Base-by-base conservation (phyloP, 371 early-diverging fungal genomes). In the Rhizopus microsporus region DNA sequence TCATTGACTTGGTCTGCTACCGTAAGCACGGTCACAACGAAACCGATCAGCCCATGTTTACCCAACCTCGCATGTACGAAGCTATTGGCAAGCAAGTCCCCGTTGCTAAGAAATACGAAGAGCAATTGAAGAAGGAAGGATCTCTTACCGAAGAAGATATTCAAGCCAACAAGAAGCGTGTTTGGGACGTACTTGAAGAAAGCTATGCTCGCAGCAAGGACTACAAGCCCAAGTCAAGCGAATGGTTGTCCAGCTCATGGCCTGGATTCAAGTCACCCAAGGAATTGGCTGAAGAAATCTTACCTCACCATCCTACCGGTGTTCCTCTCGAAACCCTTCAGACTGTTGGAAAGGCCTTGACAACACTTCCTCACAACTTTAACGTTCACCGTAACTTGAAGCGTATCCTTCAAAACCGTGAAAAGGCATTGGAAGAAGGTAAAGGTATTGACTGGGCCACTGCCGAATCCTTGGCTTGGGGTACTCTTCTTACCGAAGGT, bases 21-120 rank as follows among this genome's bases (percentile, higher is more conserved):
- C 89, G 98, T 60, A 90, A 92, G 67, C 90, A 96, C 57, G 98
- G 98, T 45, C 98, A 98, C 89, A 98, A 98, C 79, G 98, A 98
- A 80, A 91, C 93, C 37, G 98, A 98, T 79, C 95, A 97, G 77
- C 98, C 98, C 49, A 88, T 87, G 67, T 98, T 98, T 82, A 98
- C 98, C 15, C 98, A 98, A 75, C 98, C 98, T 44, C 82, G 85
- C 65, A 97, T 98, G 98, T 98, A 98, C 81, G 75, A 91, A 74
- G 86, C 86, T 55, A 94, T 98, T 74, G 80, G 81, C 56, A 83
- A 89, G 74, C 92, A 93, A 84, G 67, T 65, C 35, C 91, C 96
- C 7, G 92, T 89, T 32, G 74, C 93, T 52, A 85, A 95, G 44
- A 85, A 85, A 68, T 98, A 98, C 82, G 85, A 82, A 53, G 74